These are phyloP conservation scores for Patellaria atrata DNA, from an alignment of 495 filamentous ascomycete species.

Conservation along the genomic window DNA sequence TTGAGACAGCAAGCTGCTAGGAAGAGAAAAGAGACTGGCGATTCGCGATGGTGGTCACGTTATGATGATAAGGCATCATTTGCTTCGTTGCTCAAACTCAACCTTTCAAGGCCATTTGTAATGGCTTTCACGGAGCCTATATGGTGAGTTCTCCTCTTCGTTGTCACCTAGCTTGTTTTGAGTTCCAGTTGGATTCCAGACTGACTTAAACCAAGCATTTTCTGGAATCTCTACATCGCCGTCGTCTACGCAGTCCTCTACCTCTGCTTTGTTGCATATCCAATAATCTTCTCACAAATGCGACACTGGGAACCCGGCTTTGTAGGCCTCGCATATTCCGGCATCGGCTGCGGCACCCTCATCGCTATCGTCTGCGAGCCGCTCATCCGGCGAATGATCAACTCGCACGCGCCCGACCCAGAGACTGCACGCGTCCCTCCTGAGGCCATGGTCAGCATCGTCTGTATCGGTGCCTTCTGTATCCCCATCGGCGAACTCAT, in stretches of 20 bases:
- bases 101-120: slow-evolving; percentile 60
- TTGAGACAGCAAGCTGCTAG: slow-evolving; percentile 53
- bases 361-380: slow-evolving; percentile 54
- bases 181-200: background rate
- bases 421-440: slow-evolving; percentile 51
- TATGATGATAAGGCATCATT: slow-evolving; percentile 53
- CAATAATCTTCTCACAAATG: slow-evolving; percentile 58
- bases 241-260: slow-evolving; percentile 56
- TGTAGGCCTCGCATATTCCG: slow-evolving; percentile 62
- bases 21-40: slow-evolving; percentile 56
- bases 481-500: slow-evolving; percentile 59
- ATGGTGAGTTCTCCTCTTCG: slow-evolving; percentile 32
- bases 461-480: slow-evolving; percentile 53
- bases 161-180: background rate
- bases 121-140: slow-evolving; percentile 76
- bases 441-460: slow-evolving; percentile 59
- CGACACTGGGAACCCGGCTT: slow-evolving; percentile 63
- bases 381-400: slow-evolving; percentile 56
- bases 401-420: slow-evolving; percentile 52
- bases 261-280: slow-evolving; percentile 74
- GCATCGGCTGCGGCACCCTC: slow-evolving; percentile 65
- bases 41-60: slow-evolving; percentile 61
- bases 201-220: slow-evolving; percentile 36
- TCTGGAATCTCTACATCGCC: slow-evolving; percentile 63
- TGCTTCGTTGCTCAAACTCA: slow-evolving; percentile 45